A percentile compares a stretch with the other conserved stretches of the same genome.
Evolutionary conservation across 1,284 basidiomycete genomes (phyloP).

Genomic region (Ceratobasidium sp.): DNA sequence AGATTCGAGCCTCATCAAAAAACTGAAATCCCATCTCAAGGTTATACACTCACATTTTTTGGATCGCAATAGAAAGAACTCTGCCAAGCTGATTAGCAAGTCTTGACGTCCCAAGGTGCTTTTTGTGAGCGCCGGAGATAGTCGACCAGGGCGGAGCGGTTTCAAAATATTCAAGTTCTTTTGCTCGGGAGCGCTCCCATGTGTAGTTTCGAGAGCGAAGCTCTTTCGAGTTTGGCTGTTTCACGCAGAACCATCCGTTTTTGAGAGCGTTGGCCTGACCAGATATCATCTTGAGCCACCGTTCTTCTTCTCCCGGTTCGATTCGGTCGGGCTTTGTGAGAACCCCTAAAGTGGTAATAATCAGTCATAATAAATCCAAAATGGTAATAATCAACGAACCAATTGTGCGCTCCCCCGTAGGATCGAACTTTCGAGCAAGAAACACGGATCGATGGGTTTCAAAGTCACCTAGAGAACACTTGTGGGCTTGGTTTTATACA

Average conservation of each 20-base stretch:
- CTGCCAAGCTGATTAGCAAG: constrained; percentile 69
- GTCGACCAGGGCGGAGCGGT: constrained; percentile 69
- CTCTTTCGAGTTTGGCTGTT: constrained; percentile 73
- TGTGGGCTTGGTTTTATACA: too few relatives aligned
- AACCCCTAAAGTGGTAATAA: constrained; percentile 78
- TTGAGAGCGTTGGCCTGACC: constrained; percentile 70
- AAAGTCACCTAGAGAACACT: too few relatives aligned
- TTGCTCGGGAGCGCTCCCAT: constrained; percentile 70
- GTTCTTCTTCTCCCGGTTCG: constrained; percentile 69
- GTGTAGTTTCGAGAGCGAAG: constrained; percentile 68
- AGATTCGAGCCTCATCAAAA: background rate
- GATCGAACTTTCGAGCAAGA: constrained; percentile 71
- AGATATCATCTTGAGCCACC: constrained; percentile 72
- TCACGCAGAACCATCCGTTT: constrained; percentile 81
- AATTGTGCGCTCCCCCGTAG: constrained; percentile 74
- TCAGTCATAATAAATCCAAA: too few relatives aligned
- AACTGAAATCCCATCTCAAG: too few relatives aligned
- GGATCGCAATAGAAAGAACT: constrained; percentile 71
- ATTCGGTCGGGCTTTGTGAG: constrained; percentile 87
- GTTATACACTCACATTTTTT: constrained; percentile 48
- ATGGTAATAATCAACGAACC: too few relatives aligned
- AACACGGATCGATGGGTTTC: constrained; percentile 78
- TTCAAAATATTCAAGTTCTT: constrained; percentile 78
- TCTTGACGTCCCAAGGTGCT: constrained; percentile 68
- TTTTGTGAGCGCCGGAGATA: constrained; percentile 65